Conservation (phyloP, 768 basidiomycete genomes). For the Chalciporus chontae region DNA sequence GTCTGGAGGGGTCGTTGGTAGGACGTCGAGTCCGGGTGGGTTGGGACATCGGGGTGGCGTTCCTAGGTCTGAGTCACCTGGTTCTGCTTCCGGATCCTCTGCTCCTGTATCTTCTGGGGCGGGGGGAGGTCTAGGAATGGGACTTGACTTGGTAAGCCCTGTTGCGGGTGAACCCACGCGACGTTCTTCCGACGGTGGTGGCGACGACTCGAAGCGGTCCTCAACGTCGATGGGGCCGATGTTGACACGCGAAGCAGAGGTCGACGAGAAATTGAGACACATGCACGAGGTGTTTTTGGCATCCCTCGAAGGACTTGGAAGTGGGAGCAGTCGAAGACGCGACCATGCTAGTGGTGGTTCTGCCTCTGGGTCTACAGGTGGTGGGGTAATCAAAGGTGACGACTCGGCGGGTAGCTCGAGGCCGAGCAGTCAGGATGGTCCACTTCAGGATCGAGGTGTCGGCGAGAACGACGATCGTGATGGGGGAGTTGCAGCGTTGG, state of each 20-base stretch:
- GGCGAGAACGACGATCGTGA: too few relatives aligned
- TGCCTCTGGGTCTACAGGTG: conserved; percentile 8
- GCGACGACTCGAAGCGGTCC: conserved; percentile 21
- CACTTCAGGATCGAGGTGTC: not conserved
- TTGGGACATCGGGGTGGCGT: not conserved
- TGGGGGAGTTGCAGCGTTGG: not conserved
- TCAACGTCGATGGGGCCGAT: conserved; percentile 43
- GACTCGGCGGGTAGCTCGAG: conserved; percentile 3
- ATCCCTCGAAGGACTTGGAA: conserved; percentile 58
- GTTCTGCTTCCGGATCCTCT: conserved; percentile 3
- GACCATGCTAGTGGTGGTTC: conserved; percentile 12
- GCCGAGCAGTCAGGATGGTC: conserved; percentile 11
- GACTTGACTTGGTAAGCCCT: conserved; percentile 1
- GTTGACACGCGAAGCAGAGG: conserved; percentile 62
- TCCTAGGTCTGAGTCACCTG: not conserved
- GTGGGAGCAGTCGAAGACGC: conserved; percentile 30
- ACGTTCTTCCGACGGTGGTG: conserved; percentile 15
- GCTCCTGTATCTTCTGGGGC: not conserved
- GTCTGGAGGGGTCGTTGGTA: not conserved
- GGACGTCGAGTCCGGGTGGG: conserved; percentile 8
- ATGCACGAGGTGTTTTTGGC: conserved; percentile 70
- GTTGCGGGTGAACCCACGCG: conserved; percentile 16
- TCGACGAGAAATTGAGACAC: conserved; percentile 57
- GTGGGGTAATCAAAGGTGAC: conserved; percentile 8
- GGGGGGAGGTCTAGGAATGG: conserved; percentile 11